phyloP scores from a whole-genome alignment of 2,329 filamentous ascomycete species.

The Fusarium poae region DNA sequence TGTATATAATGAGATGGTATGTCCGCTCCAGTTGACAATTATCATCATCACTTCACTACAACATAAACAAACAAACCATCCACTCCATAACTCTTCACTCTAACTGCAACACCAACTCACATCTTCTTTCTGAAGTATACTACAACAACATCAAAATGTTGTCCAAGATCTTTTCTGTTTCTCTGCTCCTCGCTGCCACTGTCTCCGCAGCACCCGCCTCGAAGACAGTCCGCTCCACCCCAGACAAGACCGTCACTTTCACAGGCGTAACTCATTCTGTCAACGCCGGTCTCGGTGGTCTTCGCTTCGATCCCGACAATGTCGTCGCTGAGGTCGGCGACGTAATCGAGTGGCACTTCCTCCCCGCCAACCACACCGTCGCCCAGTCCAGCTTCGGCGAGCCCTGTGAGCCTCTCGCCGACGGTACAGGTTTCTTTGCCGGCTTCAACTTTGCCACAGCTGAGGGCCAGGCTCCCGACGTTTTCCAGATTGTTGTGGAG shows the following conservation, averaged over 20 bases:
- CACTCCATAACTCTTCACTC: slow-evolving; percentile 1
- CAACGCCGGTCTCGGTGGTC: slow-evolving; percentile 59
- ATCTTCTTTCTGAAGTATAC: not conserved
- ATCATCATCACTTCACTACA: slow-evolving; percentile 32
- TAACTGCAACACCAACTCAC: not conserved
- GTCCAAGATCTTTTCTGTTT: slow-evolving; percentile 48
- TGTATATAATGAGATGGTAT: slow-evolving; percentile 44
- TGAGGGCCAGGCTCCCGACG: slow-evolving; percentile 54
- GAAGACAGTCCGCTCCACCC: slow-evolving; percentile 44
- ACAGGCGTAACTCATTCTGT: slow-evolving; percentile 61
- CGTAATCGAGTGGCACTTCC: slow-evolving; percentile 68
- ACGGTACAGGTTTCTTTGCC: slow-evolving; percentile 58
- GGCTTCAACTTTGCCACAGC: slow-evolving; percentile 59
- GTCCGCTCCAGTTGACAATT: slow-evolving; percentile 19
- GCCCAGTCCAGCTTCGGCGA: slow-evolving; percentile 58
- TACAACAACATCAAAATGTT: slow-evolving; percentile 50
- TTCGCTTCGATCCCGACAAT: slow-evolving; percentile 65
- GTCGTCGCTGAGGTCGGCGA: slow-evolving; percentile 64
- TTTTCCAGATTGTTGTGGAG: slow-evolving; percentile 61
- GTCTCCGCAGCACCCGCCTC: slow-evolving; percentile 53
- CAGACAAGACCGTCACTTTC: slow-evolving; percentile 53
- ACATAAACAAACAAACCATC: slow-evolving; percentile 18
- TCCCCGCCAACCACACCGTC: slow-evolving; percentile 64
- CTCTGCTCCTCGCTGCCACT: slow-evolving; percentile 49
- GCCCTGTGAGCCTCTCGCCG: slow-evolving; percentile 58